Conservation (phyloP, 108 stramenopile genomes). For the Cyclotella kingstonii region DNA sequence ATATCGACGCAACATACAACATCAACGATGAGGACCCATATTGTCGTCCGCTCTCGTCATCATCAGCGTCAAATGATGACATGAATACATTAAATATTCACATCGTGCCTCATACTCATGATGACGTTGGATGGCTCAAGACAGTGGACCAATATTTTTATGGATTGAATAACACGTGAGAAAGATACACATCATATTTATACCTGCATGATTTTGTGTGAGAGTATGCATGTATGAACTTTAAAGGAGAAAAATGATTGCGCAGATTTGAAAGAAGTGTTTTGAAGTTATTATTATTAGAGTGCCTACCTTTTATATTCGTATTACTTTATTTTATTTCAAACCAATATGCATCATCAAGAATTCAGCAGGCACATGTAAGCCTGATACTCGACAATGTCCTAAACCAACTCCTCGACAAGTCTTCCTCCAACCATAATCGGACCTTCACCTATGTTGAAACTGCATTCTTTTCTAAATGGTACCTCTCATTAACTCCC, state of each 20-base stretch:
- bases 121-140: conserved; percentile 93
- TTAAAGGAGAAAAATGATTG: too few species aligned
- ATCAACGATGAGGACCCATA: conserved; percentile 3
- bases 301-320: too few species aligned
- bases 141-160: conserved; percentile 96
- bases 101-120: conserved; percentile 88
- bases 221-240: background rate
- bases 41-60: background rate
- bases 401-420: conserved; percentile 57
- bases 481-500: conserved; percentile 83
- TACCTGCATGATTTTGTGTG: too few species aligned
- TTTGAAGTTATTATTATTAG: background rate
- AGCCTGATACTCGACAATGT: conserved; percentile 79
- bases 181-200: too few species aligned
- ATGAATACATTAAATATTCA: conserved; percentile 75
- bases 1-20: background rate
- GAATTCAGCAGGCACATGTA: conserved; percentile 82
- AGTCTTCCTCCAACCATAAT: conserved; percentile 51
- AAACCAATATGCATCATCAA: too few species aligned
- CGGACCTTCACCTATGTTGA: conserved; percentile 96
- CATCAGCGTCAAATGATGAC: background rate
- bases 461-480: conserved; percentile 88
- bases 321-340: too few species aligned
- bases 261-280: background rate
- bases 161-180: conserved; percentile 71